Conservation (phyloP, 768 basidiomycete species). For the Xerocomellus chrysenteron region DNA sequence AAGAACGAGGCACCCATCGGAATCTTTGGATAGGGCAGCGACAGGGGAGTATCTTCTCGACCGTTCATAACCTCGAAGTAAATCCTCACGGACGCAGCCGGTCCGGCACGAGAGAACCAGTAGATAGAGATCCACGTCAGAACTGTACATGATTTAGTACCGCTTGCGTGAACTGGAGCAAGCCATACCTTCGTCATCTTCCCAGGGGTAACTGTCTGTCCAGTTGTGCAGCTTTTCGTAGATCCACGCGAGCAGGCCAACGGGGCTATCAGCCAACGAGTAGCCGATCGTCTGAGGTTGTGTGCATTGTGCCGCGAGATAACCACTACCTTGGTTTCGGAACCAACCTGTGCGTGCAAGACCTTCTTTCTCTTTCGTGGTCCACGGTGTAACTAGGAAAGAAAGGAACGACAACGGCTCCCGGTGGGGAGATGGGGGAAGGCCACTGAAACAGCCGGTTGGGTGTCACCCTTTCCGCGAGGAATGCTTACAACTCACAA, state of each 20-base stretch:
- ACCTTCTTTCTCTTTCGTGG: constrained; percentile 24
- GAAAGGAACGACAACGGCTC: constrained; percentile 29
- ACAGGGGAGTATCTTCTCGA: neutral
- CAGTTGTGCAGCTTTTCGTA: constrained; percentile 49
- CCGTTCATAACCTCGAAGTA: constrained; percentile 48
- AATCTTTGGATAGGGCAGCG: constrained; percentile 19
- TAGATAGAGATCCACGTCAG: constrained; percentile 59
- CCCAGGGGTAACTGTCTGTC: constrained; percentile 54
- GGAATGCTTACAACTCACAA: constrained; percentile 32
- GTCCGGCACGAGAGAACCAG: constrained; percentile 58
- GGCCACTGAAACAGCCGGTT: constrained; percentile 13
- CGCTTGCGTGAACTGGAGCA: neutral
- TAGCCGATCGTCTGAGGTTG: constrained; percentile 55
- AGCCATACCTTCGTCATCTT: constrained; percentile 49
- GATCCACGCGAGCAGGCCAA: constrained; percentile 50
- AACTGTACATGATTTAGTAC: constrained; percentile 34
- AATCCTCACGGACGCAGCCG: constrained; percentile 54
- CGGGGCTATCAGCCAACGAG: constrained; percentile 53
- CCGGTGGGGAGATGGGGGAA: constrained; percentile 28
- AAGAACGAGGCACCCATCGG: constrained; percentile 52
- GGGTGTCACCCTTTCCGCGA: neutral
- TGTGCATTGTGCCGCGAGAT: constrained; percentile 35
- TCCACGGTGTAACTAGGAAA: constrained; percentile 27
- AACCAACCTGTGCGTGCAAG: constrained; percentile 20
- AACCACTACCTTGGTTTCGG: constrained; percentile 27